Base-by-base conservation (phyloP, 208 protist genomes). In the Chromosphaera perkinsii region DNA sequence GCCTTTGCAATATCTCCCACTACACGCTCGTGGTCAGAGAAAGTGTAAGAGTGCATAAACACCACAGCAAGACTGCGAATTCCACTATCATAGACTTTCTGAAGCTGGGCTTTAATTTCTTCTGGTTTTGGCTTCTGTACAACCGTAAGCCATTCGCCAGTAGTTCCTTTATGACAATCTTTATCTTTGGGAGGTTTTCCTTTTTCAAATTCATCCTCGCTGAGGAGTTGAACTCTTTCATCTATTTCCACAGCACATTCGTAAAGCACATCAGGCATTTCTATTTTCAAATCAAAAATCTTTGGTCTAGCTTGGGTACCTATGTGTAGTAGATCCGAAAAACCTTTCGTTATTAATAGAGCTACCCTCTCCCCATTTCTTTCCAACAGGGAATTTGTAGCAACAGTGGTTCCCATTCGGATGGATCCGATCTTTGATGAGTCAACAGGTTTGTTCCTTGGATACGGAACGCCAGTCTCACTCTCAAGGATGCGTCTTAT, bases 351-450 rank as follows among this genome's bases (percentile, higher is more conserved):
- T 64, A 89, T 85, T 36, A 92, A 69, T 26, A 97, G 81, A 2
- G 87, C 88, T 26, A 77, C 86, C n/a, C 70, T 69, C 54, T 86
- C 89, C 24, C 93, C 93, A 33, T 94, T 92, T 72, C 92, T 80
- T 67, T 97, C 93, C 0, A 96, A 74, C 27, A 96, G 81, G 1
- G 92, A 91, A 82, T 96, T 96, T 0, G 93, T 96, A 14, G 91
- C 93, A 32, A 97, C 90, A 0, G 92, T 96, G 3, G 92, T 95
- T 63, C 91, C 93, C 93, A 96, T 95, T 42, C 92, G 84, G 36
- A 94, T 91, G 36, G 77, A 90, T 55, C 86, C 88, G 67, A 95
- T 86, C 49, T 81, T 64, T 4, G 36, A 66, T 5, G 81, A 85
- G 51, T 89, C 71, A 14, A 94, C 74, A 35, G 48, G 62, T 20